Base-by-base conservation (phyloP, 1,284 basidiomycete genomes). In the Phellopilus nigrolimitatus region DNA sequence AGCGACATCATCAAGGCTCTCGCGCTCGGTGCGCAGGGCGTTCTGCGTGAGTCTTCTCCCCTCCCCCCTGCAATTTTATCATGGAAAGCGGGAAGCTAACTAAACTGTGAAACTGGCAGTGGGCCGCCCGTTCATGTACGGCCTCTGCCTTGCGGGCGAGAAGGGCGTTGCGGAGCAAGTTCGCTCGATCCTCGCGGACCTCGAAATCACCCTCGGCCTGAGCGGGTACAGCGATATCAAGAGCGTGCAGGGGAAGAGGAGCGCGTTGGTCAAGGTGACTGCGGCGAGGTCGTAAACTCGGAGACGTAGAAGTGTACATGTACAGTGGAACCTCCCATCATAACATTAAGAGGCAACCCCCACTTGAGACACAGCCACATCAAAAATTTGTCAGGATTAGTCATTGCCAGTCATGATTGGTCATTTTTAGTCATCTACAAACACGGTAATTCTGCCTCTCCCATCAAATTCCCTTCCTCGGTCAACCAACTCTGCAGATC, bases 1-100 rank as follows among this genome's bases (percentile, higher is more conserved):
- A 76, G 79, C 46, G 88, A 91, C 55, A 76, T 89, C 39, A 74
- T 90, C 64, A 89, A 89, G 66, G 87, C 87, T 0, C 62, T 86
- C n/a, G 81, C 84, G 1, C 66, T 85, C 0, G 83, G 83, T 37
- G 83, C 83, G 1, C 78, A 85, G 59, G 84, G 68, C 25, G 76
- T 87, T 8, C 60, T 86, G 15, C 62, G 83, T 85, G 58, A 60
- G 83, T 74, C 19, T 19, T 2, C 7, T 33, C 34, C 48, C 13
- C 17, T 22, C 30, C 2, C 22, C 8, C 22, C n/a, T n/a, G n/a
- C n/a, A n/a, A n/a, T n/a, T n/a, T n/a, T n/a, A n/a, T n/a, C n/a
- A n/a, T n/a, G n/a, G n/a, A 8, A 2, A 36, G 30, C 19, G n/a
- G 13, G 9, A 6, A n/a, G 48, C 4, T 27, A 44, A 15, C 21